phyloP scores from a whole-genome alignment of 768 basidiomycete species.

The Tulasnella sp. region DNA sequence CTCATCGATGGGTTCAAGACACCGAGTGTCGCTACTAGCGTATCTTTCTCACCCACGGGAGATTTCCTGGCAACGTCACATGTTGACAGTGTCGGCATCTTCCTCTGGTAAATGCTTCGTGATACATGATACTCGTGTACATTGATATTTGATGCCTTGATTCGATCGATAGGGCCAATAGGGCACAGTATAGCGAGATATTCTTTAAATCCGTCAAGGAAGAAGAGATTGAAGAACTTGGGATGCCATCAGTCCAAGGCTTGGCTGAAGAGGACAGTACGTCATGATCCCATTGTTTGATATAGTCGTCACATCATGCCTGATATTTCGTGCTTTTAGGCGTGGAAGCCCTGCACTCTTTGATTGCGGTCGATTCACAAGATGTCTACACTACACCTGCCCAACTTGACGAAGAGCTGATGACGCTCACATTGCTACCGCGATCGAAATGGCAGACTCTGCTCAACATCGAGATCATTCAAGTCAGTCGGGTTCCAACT shows the following conservation, averaged over 20 bases:
- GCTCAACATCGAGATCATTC: constrained; percentile 90
- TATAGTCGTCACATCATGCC: not conserved
- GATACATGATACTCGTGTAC: not conserved
- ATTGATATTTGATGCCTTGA: not conserved
- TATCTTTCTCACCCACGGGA: constrained; percentile 87
- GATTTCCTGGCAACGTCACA: constrained; percentile 95
- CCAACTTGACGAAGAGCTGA: constrained; percentile 79
- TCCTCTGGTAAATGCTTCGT: constrained; percentile 75
- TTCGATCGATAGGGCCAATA: constrained; percentile 61
- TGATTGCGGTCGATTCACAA: constrained; percentile 47
- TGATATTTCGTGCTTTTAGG: constrained; percentile 30
- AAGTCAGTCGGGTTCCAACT: constrained; percentile 38
- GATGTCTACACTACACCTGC: constrained; percentile 79
- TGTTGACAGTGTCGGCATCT: constrained; percentile 87
- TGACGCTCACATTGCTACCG: constrained; percentile 86
- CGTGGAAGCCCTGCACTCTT: constrained; percentile 57
- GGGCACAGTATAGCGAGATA: constrained; percentile 84
- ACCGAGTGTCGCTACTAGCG: constrained; percentile 72
- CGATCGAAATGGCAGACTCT: constrained; percentile 93
- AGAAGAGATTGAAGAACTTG: constrained; percentile 54
- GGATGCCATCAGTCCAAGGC: constrained; percentile 78
- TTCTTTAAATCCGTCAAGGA: constrained; percentile 71
- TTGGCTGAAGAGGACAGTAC: constrained; percentile 68
- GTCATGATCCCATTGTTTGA: constrained; percentile 17
- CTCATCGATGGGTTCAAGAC: constrained; percentile 89